These are phyloP conservation scores for Citrullus colocynthis DNA, from an alignment of 306 rosid genomes.

Conservation along the genomic window DNA sequence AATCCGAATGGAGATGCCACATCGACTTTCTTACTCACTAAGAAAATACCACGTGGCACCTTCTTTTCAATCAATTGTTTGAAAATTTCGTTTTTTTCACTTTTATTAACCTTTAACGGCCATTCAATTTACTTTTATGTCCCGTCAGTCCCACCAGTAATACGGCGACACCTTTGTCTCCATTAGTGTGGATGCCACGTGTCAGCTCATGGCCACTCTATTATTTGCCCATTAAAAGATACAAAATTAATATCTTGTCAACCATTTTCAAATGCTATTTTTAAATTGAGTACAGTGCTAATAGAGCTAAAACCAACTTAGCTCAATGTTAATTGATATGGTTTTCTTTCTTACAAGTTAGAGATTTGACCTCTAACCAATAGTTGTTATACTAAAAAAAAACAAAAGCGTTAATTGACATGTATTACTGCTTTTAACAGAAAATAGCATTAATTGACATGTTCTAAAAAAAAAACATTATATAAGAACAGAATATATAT, in stretches of 20 bases:
- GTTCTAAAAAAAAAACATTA: no score
- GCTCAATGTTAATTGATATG: no score
- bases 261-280: no score
- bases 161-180: not conserved
- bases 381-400: no score
- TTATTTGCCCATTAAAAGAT: not conserved
- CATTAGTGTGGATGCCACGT: not conserved
- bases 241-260: not conserved
- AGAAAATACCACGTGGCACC: conserved; percentile 13
- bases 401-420: no score
- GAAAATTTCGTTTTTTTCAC: not conserved
- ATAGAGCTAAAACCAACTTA: no score
- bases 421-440: no score
- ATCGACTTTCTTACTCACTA: conserved; percentile 9
- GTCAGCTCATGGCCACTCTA: not conserved
- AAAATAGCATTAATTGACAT: no score
- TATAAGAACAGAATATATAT: no score
- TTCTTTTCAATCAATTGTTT: not conserved
- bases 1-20: conserved; percentile 7
- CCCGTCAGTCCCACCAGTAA: not conserved
- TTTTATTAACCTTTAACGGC: not conserved
- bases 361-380: no score
- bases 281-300: no score
- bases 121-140: not conserved
- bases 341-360: no score